A percentile compares a stretch with the other conserved stretches of the same genome.
Conservation (phyloP, 495 filamentous ascomycete species). For the Tuber magnatum region DNA sequence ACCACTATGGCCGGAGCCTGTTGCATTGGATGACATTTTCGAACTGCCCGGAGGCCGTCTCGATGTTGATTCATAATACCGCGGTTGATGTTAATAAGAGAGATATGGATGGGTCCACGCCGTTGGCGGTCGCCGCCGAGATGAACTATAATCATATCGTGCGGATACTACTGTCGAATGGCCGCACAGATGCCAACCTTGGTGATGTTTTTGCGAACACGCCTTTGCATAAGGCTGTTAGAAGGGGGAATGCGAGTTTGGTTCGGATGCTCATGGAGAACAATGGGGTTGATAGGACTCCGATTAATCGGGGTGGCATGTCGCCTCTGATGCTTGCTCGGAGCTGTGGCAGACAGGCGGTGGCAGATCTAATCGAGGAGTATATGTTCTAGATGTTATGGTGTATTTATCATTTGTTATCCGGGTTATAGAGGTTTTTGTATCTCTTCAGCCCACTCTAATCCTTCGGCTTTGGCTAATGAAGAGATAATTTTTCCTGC, state of each 20-base stretch:
- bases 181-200: neutral
- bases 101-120: neutral
- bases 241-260: neutral
- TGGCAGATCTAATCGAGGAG: neutral
- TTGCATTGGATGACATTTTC: neutral
- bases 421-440: neutral
- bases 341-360: neutral
- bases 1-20: neutral
- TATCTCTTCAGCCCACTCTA: neutral
- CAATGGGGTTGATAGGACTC: neutral
- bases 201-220: neutral
- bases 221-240: neutral
- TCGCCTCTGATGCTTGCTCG: neutral
- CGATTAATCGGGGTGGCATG: neutral
- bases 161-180: neutral
- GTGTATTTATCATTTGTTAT: neutral
- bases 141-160: neutral
- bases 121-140: neutral
- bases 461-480: neutral
- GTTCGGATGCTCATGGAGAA: neutral
- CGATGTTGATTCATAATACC: neutral
- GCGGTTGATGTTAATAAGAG: neutral
- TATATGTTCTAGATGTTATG: neutral
- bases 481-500: neutral
- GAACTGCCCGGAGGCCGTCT: neutral